Base-by-base conservation (phyloP, 768 basidiomycete genomes). In the Trichaptum fuscoviolaceum region DNA sequence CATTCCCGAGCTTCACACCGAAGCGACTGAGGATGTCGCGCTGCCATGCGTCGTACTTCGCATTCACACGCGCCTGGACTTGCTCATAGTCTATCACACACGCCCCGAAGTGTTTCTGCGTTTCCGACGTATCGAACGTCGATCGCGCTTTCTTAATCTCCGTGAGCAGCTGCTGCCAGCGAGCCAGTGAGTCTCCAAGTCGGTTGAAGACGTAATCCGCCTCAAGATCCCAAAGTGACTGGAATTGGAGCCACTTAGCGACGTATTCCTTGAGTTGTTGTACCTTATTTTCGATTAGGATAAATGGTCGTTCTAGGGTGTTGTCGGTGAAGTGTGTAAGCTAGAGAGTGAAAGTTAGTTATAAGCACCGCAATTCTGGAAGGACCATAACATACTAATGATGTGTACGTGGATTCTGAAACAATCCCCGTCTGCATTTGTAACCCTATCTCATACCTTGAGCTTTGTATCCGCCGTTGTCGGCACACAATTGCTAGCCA, bases 11-110 rank as follows among this genome's bases (percentile, higher is more conserved):
- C 81, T 97, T 98, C 67, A 86, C 85, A 3, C 97, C 96, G 73
- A 98, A 99, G 61, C 95, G 83, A 68, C 87, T 89, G 70, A 98
- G 81, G 67, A 99, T 94, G 71, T 99, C 97, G 68, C 91, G 83
- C 81, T 99, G 96, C 96, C 97, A 99, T 23, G 93, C 82, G 75
- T 99, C 97, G 75, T 99, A 99, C 80, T 98, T 99, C 67, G 96
- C 94, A 76, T 98, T 98, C 73, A 99, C 97, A 70, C 96, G 86
- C 59, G 93, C 86, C 78, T 99, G 97, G 27, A 98, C 97, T 76
- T 96, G 96, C 76, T 99, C 96, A 77, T 98, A 99, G 77, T 98
- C 93, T 72, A 99, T 90, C 58, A 96, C 86, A 73, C 93, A 95
- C 10, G 96, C 92, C 0, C 96, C 95, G 73, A 99, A 97, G 61